Evolutionary conservation across 345 rosid species (phyloP), one percentile per base, ranked within the genome.

Genomic region (Cardamine resedifolia): DNA sequence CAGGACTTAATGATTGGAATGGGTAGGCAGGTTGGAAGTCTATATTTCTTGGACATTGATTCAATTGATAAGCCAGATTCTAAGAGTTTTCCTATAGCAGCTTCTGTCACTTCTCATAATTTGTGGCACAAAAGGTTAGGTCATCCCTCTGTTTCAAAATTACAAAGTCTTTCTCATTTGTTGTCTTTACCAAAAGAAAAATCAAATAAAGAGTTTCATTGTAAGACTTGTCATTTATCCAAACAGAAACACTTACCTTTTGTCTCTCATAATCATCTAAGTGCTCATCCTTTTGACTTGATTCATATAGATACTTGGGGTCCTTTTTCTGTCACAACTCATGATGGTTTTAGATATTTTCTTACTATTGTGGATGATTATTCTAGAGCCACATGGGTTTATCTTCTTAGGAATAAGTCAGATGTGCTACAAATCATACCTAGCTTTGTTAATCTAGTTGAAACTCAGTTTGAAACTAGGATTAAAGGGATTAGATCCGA

Each of bases 171-270:
- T 1, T 23, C 24, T 23, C 24, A 23, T 23, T 23, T 23, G 24
- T 23, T 23, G 24, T 1, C 24, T 23, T 23, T 23, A 1, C 24
- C 24, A 1, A 23, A 23, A 23, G 11, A 2, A 6, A 15, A 41
- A 5, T 0, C 16, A 0, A 15, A 41, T 2, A 14, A 5, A 14
- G 0, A 1, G 0, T 14, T 4, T 0, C 3, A 41, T 41, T 41
- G 47, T 2, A 15, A 41, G 3, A 5, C 18, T 4, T 41, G 19
- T 5, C 47, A 41, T 41, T 2, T 41, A 5, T 41, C 7, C 5
- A 41, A 41, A 2, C 47, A 41, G 0, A 41, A 15, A 15, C 18
- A 41, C 1, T 0, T 41, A 0, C 47, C 8, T 0, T 14, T 15
- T 41, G 18, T 41, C 2, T 41, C 18, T 0, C 16, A 41, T 1